These are phyloP conservation scores for Podila epicladia DNA, from an alignment of 192 early-diverging fungal genomes.

Conservation along the genomic window DNA sequence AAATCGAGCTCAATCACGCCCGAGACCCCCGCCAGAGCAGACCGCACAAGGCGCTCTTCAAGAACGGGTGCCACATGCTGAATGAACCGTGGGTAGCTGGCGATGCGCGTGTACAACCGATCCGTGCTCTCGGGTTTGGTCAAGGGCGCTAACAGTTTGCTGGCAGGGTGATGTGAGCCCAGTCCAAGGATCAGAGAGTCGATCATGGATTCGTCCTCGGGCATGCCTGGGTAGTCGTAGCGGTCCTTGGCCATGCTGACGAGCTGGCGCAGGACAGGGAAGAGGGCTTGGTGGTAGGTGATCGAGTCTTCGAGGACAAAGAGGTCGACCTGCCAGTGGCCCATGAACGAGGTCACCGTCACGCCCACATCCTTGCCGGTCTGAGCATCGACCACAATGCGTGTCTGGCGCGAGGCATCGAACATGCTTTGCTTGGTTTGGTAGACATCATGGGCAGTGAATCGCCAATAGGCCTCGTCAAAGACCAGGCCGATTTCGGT, in stretches of 20 bases:
- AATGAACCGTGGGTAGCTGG: slow-evolving; percentile 23
- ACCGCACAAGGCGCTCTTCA: slow-evolving; percentile 4
- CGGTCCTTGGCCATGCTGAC: neutral
- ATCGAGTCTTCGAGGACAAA: slow-evolving; percentile 1
- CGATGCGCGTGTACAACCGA: slow-evolving; percentile 14
- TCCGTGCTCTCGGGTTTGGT: neutral
- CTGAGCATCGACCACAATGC: slow-evolving; percentile 16
- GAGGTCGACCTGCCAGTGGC: slow-evolving; percentile 14
- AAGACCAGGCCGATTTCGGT: slow-evolving; percentile 9
- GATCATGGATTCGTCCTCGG: too few species aligned
- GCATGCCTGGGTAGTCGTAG: neutral
- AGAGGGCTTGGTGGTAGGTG: slow-evolving; percentile 1
- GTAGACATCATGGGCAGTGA: slow-evolving; percentile 13
- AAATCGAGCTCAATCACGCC: too few species aligned
- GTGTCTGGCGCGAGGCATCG: slow-evolving; percentile 3
- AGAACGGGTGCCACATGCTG: slow-evolving; percentile 11
- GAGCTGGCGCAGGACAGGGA: slow-evolving; percentile 18
- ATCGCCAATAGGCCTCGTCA: slow-evolving; percentile 23
- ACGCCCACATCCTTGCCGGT: slow-evolving; percentile 27
- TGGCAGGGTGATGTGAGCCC: slow-evolving; percentile 15
- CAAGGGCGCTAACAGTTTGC: slow-evolving; percentile 3
- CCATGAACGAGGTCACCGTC: neutral
- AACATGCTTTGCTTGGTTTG: slow-evolving; percentile 1
- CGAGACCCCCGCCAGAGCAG: too few species aligned
- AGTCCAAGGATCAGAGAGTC: slow-evolving; percentile 1